Percentiles rank a stretch among this genome's conserved stretches.
phyloP scores from a whole-genome alignment of 164 flowering plant genomes.

The Pachysandra terminalis region DNA sequence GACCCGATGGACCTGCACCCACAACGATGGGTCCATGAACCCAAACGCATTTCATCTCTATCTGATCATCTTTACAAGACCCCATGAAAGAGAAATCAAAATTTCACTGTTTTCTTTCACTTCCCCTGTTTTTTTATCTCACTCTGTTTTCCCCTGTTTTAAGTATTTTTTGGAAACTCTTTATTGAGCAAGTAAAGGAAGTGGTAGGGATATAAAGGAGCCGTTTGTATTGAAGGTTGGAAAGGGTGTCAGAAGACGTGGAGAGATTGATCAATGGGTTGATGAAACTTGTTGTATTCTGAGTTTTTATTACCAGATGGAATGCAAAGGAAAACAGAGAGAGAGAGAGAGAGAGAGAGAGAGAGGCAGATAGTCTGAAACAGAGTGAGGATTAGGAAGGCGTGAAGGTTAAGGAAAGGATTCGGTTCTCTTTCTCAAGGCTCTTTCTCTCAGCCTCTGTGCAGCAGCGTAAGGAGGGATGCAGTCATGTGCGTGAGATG shows the following conservation, averaged over 20 bases:
- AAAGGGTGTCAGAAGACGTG: neutral
- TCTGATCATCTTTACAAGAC: neutral
- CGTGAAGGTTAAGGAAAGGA: conserved; percentile 16
- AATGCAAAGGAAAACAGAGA: neutral
- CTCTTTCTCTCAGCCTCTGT: neutral
- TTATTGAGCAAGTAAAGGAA: neutral
- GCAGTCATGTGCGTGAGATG: neutral
- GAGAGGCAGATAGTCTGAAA: neutral
- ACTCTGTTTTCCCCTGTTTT: no score
- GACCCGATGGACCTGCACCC: conserved; percentile 82
- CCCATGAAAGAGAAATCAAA: neutral
- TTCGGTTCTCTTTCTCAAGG: conserved; percentile 12
- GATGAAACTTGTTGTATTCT: conserved; percentile 1
- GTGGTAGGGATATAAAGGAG: neutral
- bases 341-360: neutral
- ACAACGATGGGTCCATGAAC: conserved; percentile 77
- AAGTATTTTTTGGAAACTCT: neutral
- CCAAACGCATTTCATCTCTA: conserved; percentile 24
- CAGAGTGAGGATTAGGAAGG: conserved; percentile 2
- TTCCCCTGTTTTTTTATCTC: neutral
- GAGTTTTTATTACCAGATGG: neutral
- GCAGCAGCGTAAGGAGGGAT: neutral
- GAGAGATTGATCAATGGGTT: neutral
- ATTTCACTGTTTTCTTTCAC: neutral
- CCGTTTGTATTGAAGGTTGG: neutral